These are phyloP conservation scores for Debaryomyces robertsiae DNA, from an alignment of 1,139 yeast species.

Conservation along the genomic window DNA sequence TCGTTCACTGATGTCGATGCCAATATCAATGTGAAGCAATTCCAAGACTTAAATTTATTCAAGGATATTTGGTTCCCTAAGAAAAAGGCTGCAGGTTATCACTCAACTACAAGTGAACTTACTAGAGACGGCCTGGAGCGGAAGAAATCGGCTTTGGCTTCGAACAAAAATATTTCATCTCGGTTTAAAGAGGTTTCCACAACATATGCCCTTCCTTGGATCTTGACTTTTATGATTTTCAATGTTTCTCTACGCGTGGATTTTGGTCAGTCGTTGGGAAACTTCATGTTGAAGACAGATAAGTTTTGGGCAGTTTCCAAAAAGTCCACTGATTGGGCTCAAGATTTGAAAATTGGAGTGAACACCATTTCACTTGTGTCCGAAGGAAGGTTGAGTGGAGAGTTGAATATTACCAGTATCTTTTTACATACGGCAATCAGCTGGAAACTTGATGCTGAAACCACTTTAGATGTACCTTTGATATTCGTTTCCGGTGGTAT, in stretches of 20 bases:
- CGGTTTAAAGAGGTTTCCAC: conserved; percentile 63
- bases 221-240: conserved; percentile 57
- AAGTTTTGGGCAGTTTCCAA: conserved; percentile 70
- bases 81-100: conserved; percentile 7
- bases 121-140: neutral
- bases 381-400: conserved; percentile 80
- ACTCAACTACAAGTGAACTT: neutral
- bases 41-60: conserved; percentile 83
- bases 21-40: conserved; percentile 76
- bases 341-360: conserved; percentile 64
- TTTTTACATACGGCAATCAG: conserved; percentile 66
- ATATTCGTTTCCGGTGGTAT: conserved; percentile 65
- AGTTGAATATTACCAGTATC: conserved; percentile 50
- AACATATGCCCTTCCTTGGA: conserved; percentile 76
- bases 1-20: conserved; percentile 59
- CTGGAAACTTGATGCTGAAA: conserved; percentile 58
- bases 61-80: conserved; percentile 80
- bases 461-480: conserved; percentile 60
- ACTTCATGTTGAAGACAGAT: conserved; percentile 54
- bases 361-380: conserved; percentile 56
- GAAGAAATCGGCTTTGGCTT: conserved; percentile 25
- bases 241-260: conserved; percentile 63
- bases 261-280: conserved; percentile 83
- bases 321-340: conserved; percentile 73
- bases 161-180: conserved; percentile 48